These are phyloP conservation scores for Oldenlandia corymbosa DNA, from an alignment of 257 asterid genomes.

Conservation along the genomic window DNA sequence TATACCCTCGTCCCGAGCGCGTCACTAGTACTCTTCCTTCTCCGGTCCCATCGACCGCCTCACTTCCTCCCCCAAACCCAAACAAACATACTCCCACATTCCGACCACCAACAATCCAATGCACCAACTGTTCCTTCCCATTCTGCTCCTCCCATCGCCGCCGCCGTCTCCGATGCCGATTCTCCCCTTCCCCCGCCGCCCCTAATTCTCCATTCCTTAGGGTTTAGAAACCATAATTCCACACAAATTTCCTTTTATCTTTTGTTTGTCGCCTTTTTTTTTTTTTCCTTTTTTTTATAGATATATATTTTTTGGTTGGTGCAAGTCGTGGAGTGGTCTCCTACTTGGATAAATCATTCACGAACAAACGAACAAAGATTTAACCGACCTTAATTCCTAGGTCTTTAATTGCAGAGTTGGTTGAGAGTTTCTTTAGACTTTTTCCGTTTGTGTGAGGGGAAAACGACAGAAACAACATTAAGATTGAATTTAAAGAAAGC, in stretches of 20 bases:
- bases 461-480: constrained; percentile 5
- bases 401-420: constrained; percentile 14
- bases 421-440: constrained; percentile 5
- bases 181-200: constrained; percentile 16
- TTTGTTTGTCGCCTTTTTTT: background rate
- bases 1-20: constrained; percentile 3
- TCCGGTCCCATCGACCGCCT: constrained; percentile 22
- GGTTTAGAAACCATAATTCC: constrained; percentile 14
- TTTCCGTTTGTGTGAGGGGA: background rate
- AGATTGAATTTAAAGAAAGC: constrained; percentile 4
- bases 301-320: no score
- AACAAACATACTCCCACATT: background rate
- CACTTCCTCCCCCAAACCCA: constrained; percentile 2
- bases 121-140: constrained; percentile 7
- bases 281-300: background rate
- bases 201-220: constrained; percentile 9
- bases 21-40: constrained; percentile 6
- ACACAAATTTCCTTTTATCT: background rate
- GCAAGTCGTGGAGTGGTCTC: background rate
- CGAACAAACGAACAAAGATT: background rate
- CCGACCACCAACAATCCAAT: constrained; percentile 11
- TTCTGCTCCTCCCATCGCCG: constrained; percentile 14
- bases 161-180: constrained; percentile 18
- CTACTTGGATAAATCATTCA: background rate
- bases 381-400: background rate